Conservation (phyloP, 2,329 filamentous ascomycete species). For the Plenodomus lindquistii region DNA sequence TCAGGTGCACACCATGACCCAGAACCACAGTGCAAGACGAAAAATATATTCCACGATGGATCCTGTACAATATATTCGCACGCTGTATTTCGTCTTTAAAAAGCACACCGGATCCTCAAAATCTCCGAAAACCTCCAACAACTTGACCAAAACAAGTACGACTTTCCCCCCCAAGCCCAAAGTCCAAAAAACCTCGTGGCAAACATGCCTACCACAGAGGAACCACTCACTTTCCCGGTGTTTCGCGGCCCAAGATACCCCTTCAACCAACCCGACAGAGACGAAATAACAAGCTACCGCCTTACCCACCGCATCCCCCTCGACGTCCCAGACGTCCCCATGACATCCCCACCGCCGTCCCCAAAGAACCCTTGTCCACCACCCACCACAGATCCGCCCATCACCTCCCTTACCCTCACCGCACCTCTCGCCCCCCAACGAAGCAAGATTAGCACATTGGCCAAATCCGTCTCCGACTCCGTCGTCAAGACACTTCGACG, state of each 20-base stretch:
- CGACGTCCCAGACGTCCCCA: not conserved
- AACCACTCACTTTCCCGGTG: not conserved
- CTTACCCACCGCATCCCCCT: not conserved
- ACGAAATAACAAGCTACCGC: not conserved
- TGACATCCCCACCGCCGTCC: not conserved
- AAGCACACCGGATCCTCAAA: too few relatives aligned
- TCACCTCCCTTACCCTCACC: not conserved
- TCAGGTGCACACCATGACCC: too few relatives aligned
- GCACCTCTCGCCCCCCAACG: too few relatives aligned
- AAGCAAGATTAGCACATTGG: not conserved
- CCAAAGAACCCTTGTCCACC: not conserved
- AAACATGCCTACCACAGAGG: not conserved
- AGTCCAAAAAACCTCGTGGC: not conserved
- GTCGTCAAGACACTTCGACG: not conserved
- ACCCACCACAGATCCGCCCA: not conserved
- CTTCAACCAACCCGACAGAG: not conserved
- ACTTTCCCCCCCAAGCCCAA: not conserved
- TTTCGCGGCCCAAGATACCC: not conserved
- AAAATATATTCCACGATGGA: not conserved
- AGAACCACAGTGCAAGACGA: too few relatives aligned
- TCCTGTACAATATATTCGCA: not conserved
- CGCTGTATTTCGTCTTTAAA: not conserved
- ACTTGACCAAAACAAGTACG: too few relatives aligned
- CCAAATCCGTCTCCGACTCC: not conserved
- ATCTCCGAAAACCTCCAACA: too few relatives aligned